phyloP scores from a whole-genome alignment of 2,329 filamentous ascomycete genomes.

The Ophiosphaerella herpotricha region DNA sequence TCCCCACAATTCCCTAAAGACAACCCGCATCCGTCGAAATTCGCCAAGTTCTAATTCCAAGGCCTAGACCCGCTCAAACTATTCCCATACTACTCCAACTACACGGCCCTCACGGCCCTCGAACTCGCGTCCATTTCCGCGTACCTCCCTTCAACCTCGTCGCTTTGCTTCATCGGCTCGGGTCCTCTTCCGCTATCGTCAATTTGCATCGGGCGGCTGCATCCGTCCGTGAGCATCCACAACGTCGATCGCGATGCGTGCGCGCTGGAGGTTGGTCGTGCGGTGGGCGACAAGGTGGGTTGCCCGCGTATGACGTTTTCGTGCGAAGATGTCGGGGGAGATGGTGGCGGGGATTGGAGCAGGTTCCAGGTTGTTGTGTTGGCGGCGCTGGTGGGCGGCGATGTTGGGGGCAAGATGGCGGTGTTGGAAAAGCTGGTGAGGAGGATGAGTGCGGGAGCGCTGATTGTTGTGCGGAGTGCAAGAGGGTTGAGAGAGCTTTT shows the following conservation, averaged over 20 bases:
- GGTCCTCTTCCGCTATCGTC: slow-evolving; percentile 57
- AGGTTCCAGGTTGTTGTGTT: slow-evolving; percentile 55
- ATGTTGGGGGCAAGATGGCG: slow-evolving; percentile 48
- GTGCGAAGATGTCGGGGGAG: slow-evolving; percentile 39
- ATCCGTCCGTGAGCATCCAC: slow-evolving; percentile 34
- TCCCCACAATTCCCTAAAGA: no score
- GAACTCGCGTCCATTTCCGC: slow-evolving; percentile 52
- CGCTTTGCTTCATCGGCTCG: slow-evolving; percentile 56
- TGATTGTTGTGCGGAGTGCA: slow-evolving; percentile 55
- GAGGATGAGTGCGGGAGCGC: slow-evolving; percentile 49
- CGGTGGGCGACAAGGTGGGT: slow-evolving; percentile 43
- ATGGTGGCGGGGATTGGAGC: slow-evolving; percentile 25
- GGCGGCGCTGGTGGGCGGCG: slow-evolving; percentile 55
- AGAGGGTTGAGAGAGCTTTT: slow-evolving; percentile 52
- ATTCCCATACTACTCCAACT: slow-evolving; percentile 57
- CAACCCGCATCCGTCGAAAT: no score
- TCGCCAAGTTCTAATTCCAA: no score
- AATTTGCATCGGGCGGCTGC: slow-evolving; percentile 50
- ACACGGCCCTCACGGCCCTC: slow-evolving; percentile 54
- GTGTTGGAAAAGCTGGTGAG: slow-evolving; percentile 46
- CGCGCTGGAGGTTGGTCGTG: slow-evolving; percentile 42
- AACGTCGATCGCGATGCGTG: slow-evolving; percentile 51
- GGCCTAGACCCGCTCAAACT: no score
- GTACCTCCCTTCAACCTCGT: slow-evolving; percentile 22
- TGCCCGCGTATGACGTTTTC: slow-evolving; percentile 44